Percentiles rank a stretch among this genome's conserved stretches.
Conservation (phyloP, 2,329 filamentous ascomycete species). For the Geoglossum cookeanum region DNA sequence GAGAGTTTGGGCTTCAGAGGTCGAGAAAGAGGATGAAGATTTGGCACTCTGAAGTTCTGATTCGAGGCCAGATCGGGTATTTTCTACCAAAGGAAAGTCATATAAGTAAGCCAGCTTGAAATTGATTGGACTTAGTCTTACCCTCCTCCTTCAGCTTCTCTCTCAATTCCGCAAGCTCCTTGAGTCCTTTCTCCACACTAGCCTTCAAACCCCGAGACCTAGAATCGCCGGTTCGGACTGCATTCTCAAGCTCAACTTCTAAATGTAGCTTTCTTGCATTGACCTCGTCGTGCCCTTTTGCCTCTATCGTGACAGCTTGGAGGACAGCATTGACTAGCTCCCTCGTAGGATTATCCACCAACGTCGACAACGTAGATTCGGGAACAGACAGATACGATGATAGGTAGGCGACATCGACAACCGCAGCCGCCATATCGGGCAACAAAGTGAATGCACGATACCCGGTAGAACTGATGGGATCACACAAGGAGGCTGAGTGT, state of each 20-base stretch:
- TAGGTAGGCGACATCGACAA: constrained; percentile 52
- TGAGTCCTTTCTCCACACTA: constrained; percentile 63
- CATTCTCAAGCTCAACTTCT: constrained; percentile 86
- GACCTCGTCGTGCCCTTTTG: constrained; percentile 62
- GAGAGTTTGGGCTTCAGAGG: constrained; percentile 54
- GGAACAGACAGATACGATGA: constrained; percentile 52
- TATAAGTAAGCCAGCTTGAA: neutral
- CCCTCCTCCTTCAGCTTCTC: constrained; percentile 69
- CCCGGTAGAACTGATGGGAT: neutral
- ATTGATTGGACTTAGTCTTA: constrained; percentile 22
- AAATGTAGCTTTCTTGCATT: constrained; percentile 74
- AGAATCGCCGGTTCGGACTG: constrained; percentile 63
- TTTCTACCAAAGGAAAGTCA: constrained; percentile 36
- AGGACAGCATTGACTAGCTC: constrained; percentile 64
- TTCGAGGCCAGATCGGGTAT: constrained; percentile 52
- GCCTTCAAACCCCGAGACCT: constrained; percentile 66
- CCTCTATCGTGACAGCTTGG: constrained; percentile 54
- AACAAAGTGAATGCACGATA: neutral
- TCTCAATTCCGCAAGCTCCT: constrained; percentile 64
- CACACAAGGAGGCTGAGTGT: neutral
- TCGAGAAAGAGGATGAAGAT: constrained; percentile 44
- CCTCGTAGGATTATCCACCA: constrained; percentile 49
- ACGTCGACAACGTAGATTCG: constrained; percentile 39
- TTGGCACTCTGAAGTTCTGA: constrained; percentile 65
- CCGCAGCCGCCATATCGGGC: constrained; percentile 35